A percentile compares a stretch with the other conserved stretches of the same genome.
Conservation (phyloP, 2,329 filamentous ascomycete species). For the Cadophora sp. region DNA sequence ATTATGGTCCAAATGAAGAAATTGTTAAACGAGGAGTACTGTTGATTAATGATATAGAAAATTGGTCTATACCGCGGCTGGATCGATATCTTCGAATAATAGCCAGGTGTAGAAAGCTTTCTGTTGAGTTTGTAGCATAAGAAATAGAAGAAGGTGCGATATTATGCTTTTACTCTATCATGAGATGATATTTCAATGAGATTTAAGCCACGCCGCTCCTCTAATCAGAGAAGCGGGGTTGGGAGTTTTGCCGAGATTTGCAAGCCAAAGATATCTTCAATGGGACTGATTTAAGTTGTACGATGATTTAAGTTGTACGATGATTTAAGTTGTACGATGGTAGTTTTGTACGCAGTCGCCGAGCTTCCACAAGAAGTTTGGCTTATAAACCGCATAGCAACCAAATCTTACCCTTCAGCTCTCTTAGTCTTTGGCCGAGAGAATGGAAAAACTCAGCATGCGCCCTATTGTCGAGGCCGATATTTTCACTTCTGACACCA, state of each 20-base stretch:
- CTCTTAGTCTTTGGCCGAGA: not conserved
- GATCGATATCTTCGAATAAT: too few relatives aligned
- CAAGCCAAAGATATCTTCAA: too few relatives aligned
- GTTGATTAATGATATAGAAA: not conserved
- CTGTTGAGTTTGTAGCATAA: too few relatives aligned
- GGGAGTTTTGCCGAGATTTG: not conserved
- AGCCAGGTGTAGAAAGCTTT: too few relatives aligned
- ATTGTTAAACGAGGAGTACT: not conserved
- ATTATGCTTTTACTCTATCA: not conserved
- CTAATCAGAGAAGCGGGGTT: not conserved
- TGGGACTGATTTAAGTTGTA: too few relatives aligned
- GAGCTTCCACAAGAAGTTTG: not conserved
- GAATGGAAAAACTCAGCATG: not conserved
- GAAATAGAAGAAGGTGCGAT: not conserved
- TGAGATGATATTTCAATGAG: not conserved
- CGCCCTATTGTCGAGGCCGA: not conserved
- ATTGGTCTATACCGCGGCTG: too few relatives aligned
- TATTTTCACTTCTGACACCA: not conserved
- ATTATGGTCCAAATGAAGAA: not conserved
- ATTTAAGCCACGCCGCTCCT: not conserved
- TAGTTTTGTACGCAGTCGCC: not conserved
- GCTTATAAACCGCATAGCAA: constrained; percentile 3
- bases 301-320: too few relatives aligned
- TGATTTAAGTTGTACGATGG: not conserved
- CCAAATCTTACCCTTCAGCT: not conserved